phyloP scores from a whole-genome alignment of 2,329 filamentous ascomycete species.

The Xylaria sp. region DNA sequence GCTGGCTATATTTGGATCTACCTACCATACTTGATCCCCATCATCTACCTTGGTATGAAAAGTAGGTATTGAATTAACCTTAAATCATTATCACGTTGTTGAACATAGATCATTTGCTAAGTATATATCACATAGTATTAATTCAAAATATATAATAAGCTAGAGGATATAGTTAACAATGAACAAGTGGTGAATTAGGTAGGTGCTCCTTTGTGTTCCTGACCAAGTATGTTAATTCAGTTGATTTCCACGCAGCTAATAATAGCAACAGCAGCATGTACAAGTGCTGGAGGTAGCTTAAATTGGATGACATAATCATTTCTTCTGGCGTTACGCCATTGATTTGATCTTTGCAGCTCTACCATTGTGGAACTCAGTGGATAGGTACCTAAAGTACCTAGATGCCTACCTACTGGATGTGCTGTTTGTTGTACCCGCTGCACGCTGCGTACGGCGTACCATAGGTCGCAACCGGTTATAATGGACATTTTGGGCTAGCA shows the following conservation, averaged over 20 bases:
- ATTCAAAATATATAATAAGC: neutral
- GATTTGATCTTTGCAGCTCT: slow-evolving; percentile 3
- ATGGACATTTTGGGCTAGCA: too few relatives aligned
- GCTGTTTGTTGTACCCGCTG: slow-evolving; percentile 11
- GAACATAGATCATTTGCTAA: neutral
- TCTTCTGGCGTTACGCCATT: slow-evolving; percentile 8
- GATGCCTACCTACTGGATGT: neutral
- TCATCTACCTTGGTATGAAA: too few relatives aligned
- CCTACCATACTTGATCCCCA: neutral
- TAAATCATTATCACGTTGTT: neutral
- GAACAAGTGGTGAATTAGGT: too few relatives aligned
- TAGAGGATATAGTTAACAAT: too few relatives aligned
- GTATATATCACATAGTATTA: neutral
- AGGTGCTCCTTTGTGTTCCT: neutral
- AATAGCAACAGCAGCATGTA: neutral
- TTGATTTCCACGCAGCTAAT: neutral
- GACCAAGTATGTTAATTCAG: neutral
- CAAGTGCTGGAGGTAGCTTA: neutral
- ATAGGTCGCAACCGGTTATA: too few relatives aligned
- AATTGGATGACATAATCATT: slow-evolving; percentile 22
- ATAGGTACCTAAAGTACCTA: neutral
- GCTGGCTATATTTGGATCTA: neutral
- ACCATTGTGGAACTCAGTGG: neutral
- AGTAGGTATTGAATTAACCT: neutral
- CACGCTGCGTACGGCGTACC: too few relatives aligned